Base-by-base conservation (phyloP, 441 rosid genomes). In the Pelargonium fulgidum region DNA sequence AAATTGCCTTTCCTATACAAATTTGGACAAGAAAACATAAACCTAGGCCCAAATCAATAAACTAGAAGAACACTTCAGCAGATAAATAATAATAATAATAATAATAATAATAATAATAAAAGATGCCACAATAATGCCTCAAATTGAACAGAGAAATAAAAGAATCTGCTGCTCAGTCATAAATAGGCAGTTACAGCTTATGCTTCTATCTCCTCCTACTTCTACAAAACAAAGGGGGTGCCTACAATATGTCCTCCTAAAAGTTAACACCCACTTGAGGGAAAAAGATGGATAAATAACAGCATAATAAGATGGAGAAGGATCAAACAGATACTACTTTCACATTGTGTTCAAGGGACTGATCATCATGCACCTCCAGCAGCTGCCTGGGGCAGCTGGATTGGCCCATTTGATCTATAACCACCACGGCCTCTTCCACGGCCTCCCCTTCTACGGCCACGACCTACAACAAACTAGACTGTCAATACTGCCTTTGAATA, bases 101-200 rank as follows among this genome's bases (percentile, higher is more conserved):
- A n/a, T n/a, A n/a, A n/a, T n/a, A n/a, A n/a, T n/a, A n/a, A n/a
- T n/a, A 29, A 36, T 36, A 0, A 5, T 4, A 29, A 36, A 36
- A 36, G 6, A 8, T 36, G 41, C 41, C 41, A 36, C 41, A 36
- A 36, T 36, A 36, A 36, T 36, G 41, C 41, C 41, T 36, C 41
- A 36, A 36, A 36, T 4, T 36, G 16, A 50, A 50, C 58, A 50
- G 16, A 50, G 58, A 50, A 50, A n/a, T n/a, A 50, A 50, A 50
- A 50, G 58, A 50, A 50, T 50, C 58, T 12, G 58, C 58, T n/a
- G 58, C 58, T 50, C 58, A 50, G 58, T 50, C 58, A 50, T 36
- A 13, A 50, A n/a, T 50, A 48, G 56, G 56, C 56, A 48, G 56
- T 48, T 36, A 48, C 56, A 48, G 56, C 16, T 50, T 13, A 13